Evolutionary conservation across 768 basidiomycete species (phyloP).

Genomic region (Suillus occidentalis): DNA sequence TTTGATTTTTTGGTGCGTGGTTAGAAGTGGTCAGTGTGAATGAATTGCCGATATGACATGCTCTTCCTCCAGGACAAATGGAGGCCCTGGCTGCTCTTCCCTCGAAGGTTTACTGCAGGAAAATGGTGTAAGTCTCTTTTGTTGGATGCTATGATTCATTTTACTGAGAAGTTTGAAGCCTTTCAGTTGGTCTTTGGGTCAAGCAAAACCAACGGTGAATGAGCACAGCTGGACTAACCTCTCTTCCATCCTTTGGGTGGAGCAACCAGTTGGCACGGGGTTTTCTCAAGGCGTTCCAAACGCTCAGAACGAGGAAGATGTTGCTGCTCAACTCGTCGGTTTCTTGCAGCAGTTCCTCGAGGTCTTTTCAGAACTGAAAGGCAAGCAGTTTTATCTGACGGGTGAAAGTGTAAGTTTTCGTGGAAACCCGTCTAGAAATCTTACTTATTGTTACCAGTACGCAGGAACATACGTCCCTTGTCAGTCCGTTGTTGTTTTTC

Average conservation of each 20-base stretch:
- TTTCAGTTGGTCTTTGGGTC: conserved; percentile 62
- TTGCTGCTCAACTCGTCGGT: conserved; percentile 52
- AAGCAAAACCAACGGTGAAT: conserved; percentile 62
- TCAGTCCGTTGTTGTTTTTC: conserved; percentile 28
- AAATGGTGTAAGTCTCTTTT: conserved; percentile 55
- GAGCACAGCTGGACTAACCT: conserved; percentile 79
- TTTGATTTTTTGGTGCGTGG: conserved; percentile 65
- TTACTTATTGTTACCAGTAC: conserved; percentile 43
- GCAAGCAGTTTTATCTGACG: conserved; percentile 66
- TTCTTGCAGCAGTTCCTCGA: conserved; percentile 77
- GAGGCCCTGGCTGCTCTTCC: conserved; percentile 79
- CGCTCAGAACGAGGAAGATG: conserved; percentile 55
- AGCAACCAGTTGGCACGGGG: conserved; percentile 80
- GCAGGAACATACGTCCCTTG: conserved; percentile 70
- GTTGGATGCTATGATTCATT: conserved; percentile 20
- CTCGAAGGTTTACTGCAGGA: conserved; percentile 72
- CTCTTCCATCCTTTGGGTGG: conserved; percentile 71
- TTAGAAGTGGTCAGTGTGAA: not conserved
- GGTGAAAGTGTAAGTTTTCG: conserved; percentile 67
- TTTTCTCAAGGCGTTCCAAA: conserved; percentile 71
- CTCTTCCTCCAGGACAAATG: conserved; percentile 57
- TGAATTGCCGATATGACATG: not conserved
- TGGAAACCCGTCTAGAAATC: not conserved
- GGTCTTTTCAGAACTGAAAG: conserved; percentile 71
- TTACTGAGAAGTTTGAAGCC: conserved; percentile 43